These are phyloP conservation scores for Epipyxis sp. DNA, from an alignment of 108 stramenopile genomes.

Conservation along the genomic window DNA sequence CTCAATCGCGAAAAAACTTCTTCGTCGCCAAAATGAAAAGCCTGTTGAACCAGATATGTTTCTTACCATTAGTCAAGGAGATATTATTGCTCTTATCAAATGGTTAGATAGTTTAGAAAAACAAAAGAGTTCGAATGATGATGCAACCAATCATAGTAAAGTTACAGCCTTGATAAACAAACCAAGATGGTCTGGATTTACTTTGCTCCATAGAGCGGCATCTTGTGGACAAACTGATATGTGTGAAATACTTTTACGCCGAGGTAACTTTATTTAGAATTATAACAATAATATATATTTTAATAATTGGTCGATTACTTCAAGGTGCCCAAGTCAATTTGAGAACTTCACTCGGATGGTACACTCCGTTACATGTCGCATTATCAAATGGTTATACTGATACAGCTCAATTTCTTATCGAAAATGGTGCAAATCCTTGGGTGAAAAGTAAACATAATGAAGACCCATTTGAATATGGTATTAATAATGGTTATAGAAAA, in stretches of 20 bases:
- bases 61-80: too few relatives aligned
- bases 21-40: too few relatives aligned
- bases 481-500: background rate
- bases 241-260: background rate
- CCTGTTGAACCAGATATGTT: too few relatives aligned
- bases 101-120: too few relatives aligned
- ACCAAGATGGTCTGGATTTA: slow-evolving; percentile 12
- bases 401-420: background rate
- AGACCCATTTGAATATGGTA: slow-evolving; percentile 6
- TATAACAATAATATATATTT: too few relatives aligned
- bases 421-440: slow-evolving; percentile 5
- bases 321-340: too few relatives aligned
- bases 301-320: too few relatives aligned
- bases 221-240: background rate
- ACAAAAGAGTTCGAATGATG: too few relatives aligned
- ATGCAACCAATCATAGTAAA: too few relatives aligned
- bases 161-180: too few relatives aligned
- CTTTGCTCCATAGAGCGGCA: slow-evolving; percentile 18
- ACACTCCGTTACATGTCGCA: slow-evolving; percentile 13
- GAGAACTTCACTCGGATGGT: slow-evolving; percentile 14
- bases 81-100: too few relatives aligned
- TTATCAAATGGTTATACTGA: slow-evolving; percentile 2
- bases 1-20: too few relatives aligned
- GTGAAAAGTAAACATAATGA: background rate
- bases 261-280: background rate